Evolutionary conservation across 2,329 filamentous ascomycete species (phyloP).

Genomic region (Xylariomycetidae sp.): DNA sequence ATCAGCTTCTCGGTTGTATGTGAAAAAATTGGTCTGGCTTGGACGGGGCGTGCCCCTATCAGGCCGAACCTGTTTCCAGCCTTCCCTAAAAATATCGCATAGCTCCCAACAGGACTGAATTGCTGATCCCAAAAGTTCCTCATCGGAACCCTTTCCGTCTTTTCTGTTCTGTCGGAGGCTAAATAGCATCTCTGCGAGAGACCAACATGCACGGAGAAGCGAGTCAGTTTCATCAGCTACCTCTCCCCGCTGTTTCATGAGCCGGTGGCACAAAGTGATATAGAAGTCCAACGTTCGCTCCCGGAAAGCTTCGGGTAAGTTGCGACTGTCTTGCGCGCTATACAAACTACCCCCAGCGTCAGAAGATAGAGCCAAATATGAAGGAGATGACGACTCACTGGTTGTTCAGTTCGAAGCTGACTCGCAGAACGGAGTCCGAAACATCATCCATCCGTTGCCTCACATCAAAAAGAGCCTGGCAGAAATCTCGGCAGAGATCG

Average conservation of each 20-base stretch:
- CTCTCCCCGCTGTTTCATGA: conserved; percentile 91
- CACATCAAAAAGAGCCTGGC: conserved; percentile 85
- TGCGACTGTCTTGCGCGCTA: conserved; percentile 77
- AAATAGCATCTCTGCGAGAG: conserved; percentile 87
- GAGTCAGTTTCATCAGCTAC: conserved; percentile 78
- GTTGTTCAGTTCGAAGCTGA: conserved; percentile 94
- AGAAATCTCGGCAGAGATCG: conserved; percentile 87
- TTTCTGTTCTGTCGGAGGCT: conserved; percentile 77
- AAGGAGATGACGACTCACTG: conserved; percentile 52
- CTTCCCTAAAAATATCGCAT: conserved; percentile 87
- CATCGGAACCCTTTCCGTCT: conserved; percentile 68
- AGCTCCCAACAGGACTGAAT: conserved; percentile 94
- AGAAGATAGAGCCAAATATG: neutral
- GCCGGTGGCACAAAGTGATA: conserved; percentile 82
- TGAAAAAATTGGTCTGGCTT: conserved; percentile 68
- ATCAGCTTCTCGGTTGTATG: conserved; percentile 41
- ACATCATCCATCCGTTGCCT: conserved; percentile 72
- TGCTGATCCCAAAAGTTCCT: conserved; percentile 80
- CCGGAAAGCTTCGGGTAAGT: conserved; percentile 77
- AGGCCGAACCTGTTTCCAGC: conserved; percentile 83
- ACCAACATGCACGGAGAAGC: conserved; percentile 82
- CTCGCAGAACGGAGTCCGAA: conserved; percentile 80
- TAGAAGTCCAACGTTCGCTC: conserved; percentile 93
- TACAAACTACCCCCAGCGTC: conserved; percentile 56
- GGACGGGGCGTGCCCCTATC: conserved; percentile 82